Percentiles rank a stretch among this genome's conserved stretches.
Evolutionary conservation across 164 flowering plant genomes (phyloP).

Genomic region (Liriodendron chinense): DNA sequence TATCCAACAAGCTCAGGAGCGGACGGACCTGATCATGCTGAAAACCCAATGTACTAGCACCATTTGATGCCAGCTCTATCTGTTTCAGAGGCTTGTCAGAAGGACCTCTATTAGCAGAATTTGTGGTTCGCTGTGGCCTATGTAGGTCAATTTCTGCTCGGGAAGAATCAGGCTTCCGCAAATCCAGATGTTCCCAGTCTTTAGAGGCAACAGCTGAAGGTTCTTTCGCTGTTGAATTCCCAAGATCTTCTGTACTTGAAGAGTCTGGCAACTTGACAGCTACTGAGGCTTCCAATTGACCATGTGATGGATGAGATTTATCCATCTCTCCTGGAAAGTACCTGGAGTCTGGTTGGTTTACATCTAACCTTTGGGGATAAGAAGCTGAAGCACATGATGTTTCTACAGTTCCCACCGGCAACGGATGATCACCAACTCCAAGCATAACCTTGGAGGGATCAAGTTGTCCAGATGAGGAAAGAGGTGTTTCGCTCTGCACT

Average conservation of each 20-base stretch:
- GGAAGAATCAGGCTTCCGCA: constrained; percentile 49
- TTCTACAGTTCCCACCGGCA: constrained; percentile 41
- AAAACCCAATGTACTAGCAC: constrained; percentile 29
- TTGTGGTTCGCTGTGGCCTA: constrained; percentile 53
- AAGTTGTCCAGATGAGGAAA: constrained; percentile 43
- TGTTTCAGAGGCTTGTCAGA: constrained; percentile 59
- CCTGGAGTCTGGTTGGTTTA: constrained; percentile 35
- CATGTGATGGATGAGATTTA: constrained; percentile 41
- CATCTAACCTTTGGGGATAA: constrained; percentile 48
- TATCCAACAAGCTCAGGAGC: constrained; percentile 92
- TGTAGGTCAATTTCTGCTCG: constrained; percentile 47
- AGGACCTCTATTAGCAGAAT: constrained; percentile 41
- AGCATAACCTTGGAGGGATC: constrained; percentile 48
- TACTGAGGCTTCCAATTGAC: constrained; percentile 35
- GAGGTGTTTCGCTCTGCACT: constrained; percentile 37
- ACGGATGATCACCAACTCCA: constrained; percentile 42
- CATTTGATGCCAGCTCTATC: constrained; percentile 33
- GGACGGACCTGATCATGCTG: constrained; percentile 90
- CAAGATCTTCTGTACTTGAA: constrained; percentile 33
- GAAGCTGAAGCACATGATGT: constrained; percentile 53
- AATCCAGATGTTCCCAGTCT: constrained; percentile 50
- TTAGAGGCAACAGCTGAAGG: constrained; percentile 25
- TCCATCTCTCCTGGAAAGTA: constrained; percentile 37
- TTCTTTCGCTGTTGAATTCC: constrained; percentile 39
- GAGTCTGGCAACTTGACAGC: constrained; percentile 45